Conservation (phyloP, 345 rosid genomes). For the Brassica carinata region DNA sequence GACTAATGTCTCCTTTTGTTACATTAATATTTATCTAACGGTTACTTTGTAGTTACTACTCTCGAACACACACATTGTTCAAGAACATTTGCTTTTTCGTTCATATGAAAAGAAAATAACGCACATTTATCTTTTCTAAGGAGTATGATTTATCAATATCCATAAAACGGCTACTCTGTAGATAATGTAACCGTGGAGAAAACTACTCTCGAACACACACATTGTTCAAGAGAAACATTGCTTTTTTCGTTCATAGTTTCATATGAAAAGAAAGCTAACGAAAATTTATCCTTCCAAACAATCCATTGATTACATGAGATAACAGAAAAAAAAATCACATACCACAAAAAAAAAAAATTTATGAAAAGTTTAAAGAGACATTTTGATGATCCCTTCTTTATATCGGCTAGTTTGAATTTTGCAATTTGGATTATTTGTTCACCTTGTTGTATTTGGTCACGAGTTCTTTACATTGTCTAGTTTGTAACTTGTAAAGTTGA, state of each 20-base stretch:
- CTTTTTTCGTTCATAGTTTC: neutral
- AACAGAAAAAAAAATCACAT: neutral
- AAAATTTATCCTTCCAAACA: neutral
- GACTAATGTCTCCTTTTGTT: constrained; percentile 14
- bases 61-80: neutral
- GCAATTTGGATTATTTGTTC: neutral
- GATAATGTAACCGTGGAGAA: neutral
- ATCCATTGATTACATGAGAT: neutral
- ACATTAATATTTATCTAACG: neutral
- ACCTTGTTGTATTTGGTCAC: neutral
- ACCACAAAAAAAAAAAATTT: neutral
- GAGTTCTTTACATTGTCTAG: neutral
- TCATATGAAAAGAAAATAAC: neutral
- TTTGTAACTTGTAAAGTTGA: neutral
- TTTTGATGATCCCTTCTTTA: neutral
- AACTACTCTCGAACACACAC: neutral
- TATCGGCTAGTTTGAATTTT: too few relatives aligned
- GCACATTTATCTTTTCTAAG: neutral
- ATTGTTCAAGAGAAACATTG: neutral
- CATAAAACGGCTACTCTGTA: constrained; percentile 8
- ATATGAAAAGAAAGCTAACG: neutral
- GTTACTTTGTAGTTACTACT: neutral
- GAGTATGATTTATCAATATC: too few relatives aligned
- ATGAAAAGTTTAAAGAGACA: neutral
- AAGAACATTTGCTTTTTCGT: neutral